phyloP scores from a whole-genome alignment of 257 asterid genomes.

The Solanum ossicruentum region DNA sequence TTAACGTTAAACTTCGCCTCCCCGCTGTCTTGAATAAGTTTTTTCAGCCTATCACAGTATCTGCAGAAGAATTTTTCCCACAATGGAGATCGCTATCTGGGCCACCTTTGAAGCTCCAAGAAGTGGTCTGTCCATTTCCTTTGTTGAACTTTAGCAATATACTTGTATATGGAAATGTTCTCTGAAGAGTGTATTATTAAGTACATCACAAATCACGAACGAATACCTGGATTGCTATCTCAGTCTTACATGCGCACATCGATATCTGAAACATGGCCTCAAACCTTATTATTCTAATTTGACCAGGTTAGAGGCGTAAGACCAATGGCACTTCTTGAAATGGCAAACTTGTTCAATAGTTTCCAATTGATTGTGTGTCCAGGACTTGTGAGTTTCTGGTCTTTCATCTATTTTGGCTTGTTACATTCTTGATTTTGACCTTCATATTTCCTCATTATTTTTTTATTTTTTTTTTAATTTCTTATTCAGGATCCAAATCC shows the following conservation, averaged over 20 bases:
- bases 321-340: constrained; percentile 70
- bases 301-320: constrained; percentile 86
- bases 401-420: not conserved
- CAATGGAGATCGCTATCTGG: constrained; percentile 98
- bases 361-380: constrained; percentile 57
- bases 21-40: constrained; percentile 83
- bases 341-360: constrained; percentile 64
- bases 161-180: not conserved
- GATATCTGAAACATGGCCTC: not conserved
- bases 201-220: not conserved
- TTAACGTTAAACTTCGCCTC: constrained; percentile 79
- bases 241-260: not conserved
- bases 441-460: not conserved
- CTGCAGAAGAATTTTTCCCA: constrained; percentile 85
- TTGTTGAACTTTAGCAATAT: not conserved
- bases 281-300: constrained; percentile 8
- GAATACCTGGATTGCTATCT: not conserved
- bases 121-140: constrained; percentile 55
- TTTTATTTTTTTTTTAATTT: not conserved
- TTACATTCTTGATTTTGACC: not conserved
- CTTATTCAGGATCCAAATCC: constrained; percentile 77
- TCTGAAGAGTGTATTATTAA: not conserved
- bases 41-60: constrained; percentile 60
- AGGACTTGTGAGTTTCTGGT: constrained; percentile 55
- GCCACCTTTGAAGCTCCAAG: constrained; percentile 91